Percentiles rank a stretch among this genome's conserved stretches.
These are phyloP conservation scores for Yamadazyma sp. DNA, from an alignment of 805 yeast genomes.

Conservation along the genomic window DNA sequence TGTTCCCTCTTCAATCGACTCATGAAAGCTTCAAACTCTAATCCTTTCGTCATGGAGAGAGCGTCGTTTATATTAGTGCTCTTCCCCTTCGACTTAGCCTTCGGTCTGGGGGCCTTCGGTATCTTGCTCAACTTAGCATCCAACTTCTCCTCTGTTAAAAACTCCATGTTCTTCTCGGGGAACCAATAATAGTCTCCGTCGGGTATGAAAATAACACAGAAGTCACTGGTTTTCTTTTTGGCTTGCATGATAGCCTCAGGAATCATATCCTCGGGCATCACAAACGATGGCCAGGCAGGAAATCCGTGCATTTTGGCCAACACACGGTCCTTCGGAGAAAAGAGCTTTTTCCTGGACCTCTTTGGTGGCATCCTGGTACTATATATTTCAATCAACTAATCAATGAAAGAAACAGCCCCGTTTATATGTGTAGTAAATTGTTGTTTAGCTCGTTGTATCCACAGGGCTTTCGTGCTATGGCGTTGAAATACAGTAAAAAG, in stretches of 20 bases:
- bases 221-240: slow-evolving; percentile 35
- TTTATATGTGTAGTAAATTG: too few relatives aligned
- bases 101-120: slow-evolving; percentile 16
- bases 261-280: slow-evolving; percentile 40
- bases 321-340: slow-evolving; percentile 39
- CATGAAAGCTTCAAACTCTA: slow-evolving; percentile 39
- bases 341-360: slow-evolving; percentile 19
- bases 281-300: slow-evolving; percentile 52
- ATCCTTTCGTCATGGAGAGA: slow-evolving; percentile 35
- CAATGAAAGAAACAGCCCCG: too few relatives aligned
- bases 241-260: slow-evolving; percentile 36
- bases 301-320: slow-evolving; percentile 46
- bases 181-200: slow-evolving; percentile 48
- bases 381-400: too few relatives aligned
- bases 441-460: too few relatives aligned
- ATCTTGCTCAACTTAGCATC: slow-evolving; percentile 22
- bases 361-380: slow-evolving; percentile 43
- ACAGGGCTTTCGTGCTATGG: too few relatives aligned
- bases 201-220: slow-evolving; percentile 46
- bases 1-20: slow-evolving; percentile 22
- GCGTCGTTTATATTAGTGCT: slow-evolving; percentile 38
- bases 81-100: slow-evolving; percentile 22
- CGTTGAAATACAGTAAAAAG: too few relatives aligned
- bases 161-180: slow-evolving; percentile 38
- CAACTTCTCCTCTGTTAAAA: slow-evolving; percentile 30